Base-by-base conservation (phyloP, 2,329 filamentous ascomycete species). In the Apiospora arundinis region DNA sequence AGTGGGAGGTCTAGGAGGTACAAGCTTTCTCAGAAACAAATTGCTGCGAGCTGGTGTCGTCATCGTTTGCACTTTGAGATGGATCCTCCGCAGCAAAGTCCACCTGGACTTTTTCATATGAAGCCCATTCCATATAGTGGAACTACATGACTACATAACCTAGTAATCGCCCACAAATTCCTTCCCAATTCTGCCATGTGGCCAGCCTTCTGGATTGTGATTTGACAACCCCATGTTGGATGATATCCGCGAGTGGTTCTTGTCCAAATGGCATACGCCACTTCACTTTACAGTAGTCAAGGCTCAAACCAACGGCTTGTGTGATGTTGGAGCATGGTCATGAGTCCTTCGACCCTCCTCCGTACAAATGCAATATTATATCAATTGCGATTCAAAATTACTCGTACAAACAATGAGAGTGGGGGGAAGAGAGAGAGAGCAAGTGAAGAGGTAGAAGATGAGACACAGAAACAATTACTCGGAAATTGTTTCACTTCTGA, bases 401-500 rank as follows among this genome's bases (percentile, higher is more conserved):
- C 56, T 32, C 18, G 28, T 32, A 63, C 18, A 37, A 9, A 12
- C 2, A 52, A 3, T 6, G n/a, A 18, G 16, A 45, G 42, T 12
- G 5, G 42, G 5, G 14, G 12, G 42, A 45, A 18, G 42, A 12
- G 16, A 45, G n/a, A n/a, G n/a, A n/a, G n/a, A n/a, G n/a, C n/a
- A n/a, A n/a, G n/a, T n/a, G n/a, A n/a, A n/a, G n/a, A n/a, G n/a
- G n/a, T n/a, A 45, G 7, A 63, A 32, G 56, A 40, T 63, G 56
- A 63, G 56, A 21, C 32, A 18, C 16, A 63, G 21, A 63, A 63
- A 63, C 56, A 63, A 63, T 32, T 63, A 18, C 32, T 63, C 32
- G 56, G 56, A 63, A 40, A 63, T 63, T 63, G 56, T 63, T 40
- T 63, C 56, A 63, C 56, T 63, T 63, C 18, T 63, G 56, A 63